Evolutionary conservation across 257 asterid species (phyloP).

Genomic region (Fraxinus anomala): DNA sequence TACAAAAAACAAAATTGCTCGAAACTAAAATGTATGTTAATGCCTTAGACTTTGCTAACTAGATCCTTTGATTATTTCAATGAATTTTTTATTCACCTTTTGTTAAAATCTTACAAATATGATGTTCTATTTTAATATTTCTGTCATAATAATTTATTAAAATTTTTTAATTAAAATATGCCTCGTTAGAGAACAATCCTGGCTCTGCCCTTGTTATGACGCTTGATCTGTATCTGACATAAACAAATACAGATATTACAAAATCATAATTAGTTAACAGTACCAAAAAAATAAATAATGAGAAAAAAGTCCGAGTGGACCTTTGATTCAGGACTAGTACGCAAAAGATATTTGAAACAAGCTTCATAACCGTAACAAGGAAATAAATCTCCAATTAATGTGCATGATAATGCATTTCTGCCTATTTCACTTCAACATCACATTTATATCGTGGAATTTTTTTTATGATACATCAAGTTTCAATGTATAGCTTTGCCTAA

Average conservation of each 20-base stretch:
- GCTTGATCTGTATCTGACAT: background rate
- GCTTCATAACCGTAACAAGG: background rate
- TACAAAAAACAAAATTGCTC: too few relatives aligned
- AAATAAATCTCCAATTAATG: background rate
- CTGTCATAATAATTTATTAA: too few relatives aligned
- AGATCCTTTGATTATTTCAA: too few relatives aligned
- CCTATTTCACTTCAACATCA: background rate
- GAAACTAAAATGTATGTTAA: too few relatives aligned
- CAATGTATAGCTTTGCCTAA: background rate
- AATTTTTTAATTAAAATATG: too few relatives aligned
- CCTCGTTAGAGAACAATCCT: background rate
- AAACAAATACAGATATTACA: background rate
- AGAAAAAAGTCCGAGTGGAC: background rate
- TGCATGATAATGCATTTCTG: background rate
- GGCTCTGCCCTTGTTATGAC: too few relatives aligned
- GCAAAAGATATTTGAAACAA: background rate
- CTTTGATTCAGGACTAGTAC: background rate
- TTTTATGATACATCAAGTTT: background rate
- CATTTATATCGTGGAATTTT: background rate
- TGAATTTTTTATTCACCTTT: too few relatives aligned
- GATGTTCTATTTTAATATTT: too few relatives aligned
- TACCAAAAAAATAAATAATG: background rate
- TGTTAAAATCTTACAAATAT: too few relatives aligned
- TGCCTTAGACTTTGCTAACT: too few relatives aligned
- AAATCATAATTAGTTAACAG: background rate